Evolutionary conservation across 495 filamentous ascomycete species (phyloP), one percentile per base, ranked within the genome.

Genomic region (Letharia lupina): DNA sequence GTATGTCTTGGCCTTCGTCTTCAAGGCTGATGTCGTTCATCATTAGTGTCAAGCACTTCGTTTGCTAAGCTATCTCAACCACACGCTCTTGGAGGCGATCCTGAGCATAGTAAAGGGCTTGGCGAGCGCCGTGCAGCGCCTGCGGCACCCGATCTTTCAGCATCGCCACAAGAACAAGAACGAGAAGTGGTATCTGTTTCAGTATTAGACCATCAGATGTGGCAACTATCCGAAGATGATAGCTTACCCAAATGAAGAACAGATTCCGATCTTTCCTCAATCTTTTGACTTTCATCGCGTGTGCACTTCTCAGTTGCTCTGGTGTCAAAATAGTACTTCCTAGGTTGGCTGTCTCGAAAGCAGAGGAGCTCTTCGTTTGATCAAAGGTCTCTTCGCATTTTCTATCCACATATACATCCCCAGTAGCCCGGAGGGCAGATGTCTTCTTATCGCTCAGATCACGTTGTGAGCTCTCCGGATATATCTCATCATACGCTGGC

Each of bases 401-500:
- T 60, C 81, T 77, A 71, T 93, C 88, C 23, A 88, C 76, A 45
- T 84, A 81, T 11, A 82, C 80, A 56, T 92, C 89, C 5, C 83
- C 82, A 10, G 86, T 81, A 13, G 89, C 88, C 56, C 80, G 78
- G 5, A 85, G 73, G 35, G 84, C 80, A 20, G 85, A 82, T 13
- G 80, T 71, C 73, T 86, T 86, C 77, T 92, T 91, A 23, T 79
- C 78, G 48, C 85, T 82, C 9, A 77, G 69, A 61, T 73, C 68
- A 57, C 74, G 71, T n/a, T 74, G 72, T 47, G 69, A 70, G 33
- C 79, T 77, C 45, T 81, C 75, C 9, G 91, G 91, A 72, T 85
- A 96, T 39, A 95, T 82, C 31, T 92, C 91, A 62, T 91, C 85
- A 66, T 96, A 96, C 7, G 91, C 84, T 42, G 91, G 91, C 9